Evolutionary conservation across 306 rosid species (phyloP), one percentile per base, ranked within the genome.

Genomic region (Begonia loranthoides): DNA sequence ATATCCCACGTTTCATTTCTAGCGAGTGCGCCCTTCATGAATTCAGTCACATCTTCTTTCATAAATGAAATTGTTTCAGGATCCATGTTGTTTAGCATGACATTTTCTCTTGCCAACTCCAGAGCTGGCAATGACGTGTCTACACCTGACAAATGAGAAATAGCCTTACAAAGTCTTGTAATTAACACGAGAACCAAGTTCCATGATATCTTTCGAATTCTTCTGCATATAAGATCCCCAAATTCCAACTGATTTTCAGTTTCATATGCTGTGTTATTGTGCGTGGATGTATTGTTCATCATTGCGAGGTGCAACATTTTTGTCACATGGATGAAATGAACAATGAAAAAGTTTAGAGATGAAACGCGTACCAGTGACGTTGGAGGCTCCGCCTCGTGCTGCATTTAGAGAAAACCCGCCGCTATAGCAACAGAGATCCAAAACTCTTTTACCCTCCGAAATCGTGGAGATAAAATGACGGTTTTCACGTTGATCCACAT

Each of bases 341-440:
- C 3, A 16, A 54, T 17, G 14, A 21, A 7, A 9, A 49, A 24
- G 36, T 17, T 13, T 28, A 28, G 41, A 45, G 38, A 66, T 13
- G 41, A 47, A 67, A 34, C 46, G 48, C 58, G 33, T 85, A 85
- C 97, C 95, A 1, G 82, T 82, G 70, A 85, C 95, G 68, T 74
- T 56, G n/a, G 59, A 34, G 36, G 97, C 95, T 62, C 95, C 94
- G 46, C 90, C 94, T 56, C 51, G 71, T 45, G 64, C 71, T 45
- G 95, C 94, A 78, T 85, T 85, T 57, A 90, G 67, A 67, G 97
- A 76, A 74, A 85, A 90, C 55, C 94, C 92, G 50, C 95, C 95
- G 64, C 92, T 85, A 63, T 90, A 90, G 74, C 97, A 90, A 73
- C 87, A 90, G 54, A 90, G 62, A 76, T 90, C 97, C 57, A 90